Base-by-base conservation (phyloP, 805 yeast species). In the Yarrowia bubula region DNA sequence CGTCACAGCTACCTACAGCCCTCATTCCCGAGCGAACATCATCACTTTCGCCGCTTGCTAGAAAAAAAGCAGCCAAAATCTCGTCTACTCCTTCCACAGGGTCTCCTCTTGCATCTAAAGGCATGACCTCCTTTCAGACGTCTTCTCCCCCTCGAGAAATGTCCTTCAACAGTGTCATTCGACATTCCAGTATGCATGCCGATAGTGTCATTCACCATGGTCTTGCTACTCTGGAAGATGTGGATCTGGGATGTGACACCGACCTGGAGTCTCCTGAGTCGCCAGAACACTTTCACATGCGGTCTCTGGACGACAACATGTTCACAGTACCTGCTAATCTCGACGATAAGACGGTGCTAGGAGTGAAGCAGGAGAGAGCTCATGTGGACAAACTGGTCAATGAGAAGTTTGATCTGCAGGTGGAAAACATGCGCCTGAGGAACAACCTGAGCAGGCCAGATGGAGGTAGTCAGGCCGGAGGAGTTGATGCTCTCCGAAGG, bases 331-430 rank as follows among this genome's bases (percentile, higher is more conserved):
- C 55, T 17, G 55, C 55, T 6, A 48, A 31, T 17, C 55, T 51
- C 8, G 58, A 51, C 43, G 58, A 51, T 18, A 51, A 51, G 18
- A n/a, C 58, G 0, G 58, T 51, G n/a, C 35, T 55, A 13, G 64
- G 64, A 4, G 64, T 44, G 15, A 58, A 58, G 13, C 64, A 58
- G 43, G 64, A 58, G n/a, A 41, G 64, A 4, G 64, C 47, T 0
- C 64, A 58, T 3, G 64, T 58, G 13, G 64, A 58, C 51, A 58
- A 58, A 18, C 51, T 58, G 13, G 43, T 33, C 64, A 58, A 58
- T 51, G 64, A 58, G 32, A 58, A 58, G 51, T 58, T 43, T 35
- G 37, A 58, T 10, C 51, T 58, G 15, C 51, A 43, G 51, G 43
- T 58, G 17, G 51, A 58, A 14, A 58, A 58, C 39, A 43, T 43